Evolutionary conservation across 2,329 filamentous ascomycete genomes (phyloP), one percentile per base, ranked within the genome.

Genomic region (Xylaria sp.): DNA sequence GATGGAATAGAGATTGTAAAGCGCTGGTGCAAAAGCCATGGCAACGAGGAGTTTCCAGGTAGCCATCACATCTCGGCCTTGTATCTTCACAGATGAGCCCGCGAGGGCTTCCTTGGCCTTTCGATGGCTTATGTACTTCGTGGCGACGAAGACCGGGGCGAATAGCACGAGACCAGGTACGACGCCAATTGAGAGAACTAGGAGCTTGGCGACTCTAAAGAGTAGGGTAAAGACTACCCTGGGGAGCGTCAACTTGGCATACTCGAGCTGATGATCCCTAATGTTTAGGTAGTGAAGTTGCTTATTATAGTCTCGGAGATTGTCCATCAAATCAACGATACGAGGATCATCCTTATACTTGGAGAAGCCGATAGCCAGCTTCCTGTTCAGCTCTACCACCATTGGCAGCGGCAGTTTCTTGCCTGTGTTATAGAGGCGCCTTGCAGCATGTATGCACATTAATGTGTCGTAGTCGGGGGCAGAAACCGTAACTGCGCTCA

Each of bases 41-140:
- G 94, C 91, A n/a, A 97, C 93, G 41, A 97, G 87, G 20, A 97
- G 88, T 81, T 97, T 97, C 94, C 94, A 97, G 0, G 94, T 97
- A 0, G 94, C 93, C 86, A 97, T 94, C 63, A 97, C 94, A 79
- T 97, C 94, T 69, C 91, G 89, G 25, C 92, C 94, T 78, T 94
- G 91, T 66, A 97, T 89, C 82, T 97, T 97, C 79, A 97, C 94
- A 0, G 91, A 92, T 6, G 93, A 97, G 15, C 91, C 93, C 18
- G 93, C 94, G 68, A 97, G 85, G 2, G 94, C 94, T 80, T 94
- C 91, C 76, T 89, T 90, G 10, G 94, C 93, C 82, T 97, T 97
- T 75, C 90, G 89, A 66, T 89, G 88, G 66, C 92, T 96, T 78
- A 97, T 95, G 66, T 91, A 82, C 80, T 95, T 97, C 51, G 93